Conservation (phyloP, 139 green algal species). For the Micractinium sp. region DNA sequence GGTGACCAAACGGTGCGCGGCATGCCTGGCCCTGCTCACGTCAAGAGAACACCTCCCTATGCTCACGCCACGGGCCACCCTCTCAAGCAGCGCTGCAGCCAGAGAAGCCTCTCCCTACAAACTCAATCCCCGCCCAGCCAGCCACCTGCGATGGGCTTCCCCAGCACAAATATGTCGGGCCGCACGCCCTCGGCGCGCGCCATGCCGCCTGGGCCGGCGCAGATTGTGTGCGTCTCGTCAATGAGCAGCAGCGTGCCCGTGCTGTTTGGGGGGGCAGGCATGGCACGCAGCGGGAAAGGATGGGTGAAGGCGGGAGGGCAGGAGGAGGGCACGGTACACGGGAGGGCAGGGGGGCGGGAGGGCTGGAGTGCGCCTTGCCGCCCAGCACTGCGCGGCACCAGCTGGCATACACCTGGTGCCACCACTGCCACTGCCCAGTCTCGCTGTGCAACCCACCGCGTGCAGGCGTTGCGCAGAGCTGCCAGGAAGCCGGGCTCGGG, state of each 20-base stretch:
- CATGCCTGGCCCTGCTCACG: no score
- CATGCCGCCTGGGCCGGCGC: background rate
- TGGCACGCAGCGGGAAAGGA: background rate
- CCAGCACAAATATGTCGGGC: constrained; percentile 14
- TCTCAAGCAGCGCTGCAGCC: background rate
- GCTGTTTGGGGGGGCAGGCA: background rate
- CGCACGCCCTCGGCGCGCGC: background rate
- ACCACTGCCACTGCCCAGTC: no score
- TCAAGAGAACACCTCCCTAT: no score
- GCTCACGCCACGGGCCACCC: no score
- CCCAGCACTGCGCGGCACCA: no score
- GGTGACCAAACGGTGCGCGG: no score
- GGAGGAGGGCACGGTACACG: no score
- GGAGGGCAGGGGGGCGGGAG: no score
- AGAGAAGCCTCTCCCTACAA: background rate
- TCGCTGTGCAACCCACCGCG: background rate
- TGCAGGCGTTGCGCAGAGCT: background rate
- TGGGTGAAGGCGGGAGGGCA: background rate
- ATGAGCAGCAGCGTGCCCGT: constrained; percentile 6
- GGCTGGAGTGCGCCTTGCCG: no score
- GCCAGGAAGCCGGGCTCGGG: background rate
- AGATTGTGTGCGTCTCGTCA: constrained; percentile 12
- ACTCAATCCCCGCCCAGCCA: background rate
- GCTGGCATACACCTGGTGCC: background rate
- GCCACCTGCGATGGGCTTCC: background rate